Base-by-base conservation (phyloP, 768 basidiomycete species). In the Mycena sanguinolenta region DNA sequence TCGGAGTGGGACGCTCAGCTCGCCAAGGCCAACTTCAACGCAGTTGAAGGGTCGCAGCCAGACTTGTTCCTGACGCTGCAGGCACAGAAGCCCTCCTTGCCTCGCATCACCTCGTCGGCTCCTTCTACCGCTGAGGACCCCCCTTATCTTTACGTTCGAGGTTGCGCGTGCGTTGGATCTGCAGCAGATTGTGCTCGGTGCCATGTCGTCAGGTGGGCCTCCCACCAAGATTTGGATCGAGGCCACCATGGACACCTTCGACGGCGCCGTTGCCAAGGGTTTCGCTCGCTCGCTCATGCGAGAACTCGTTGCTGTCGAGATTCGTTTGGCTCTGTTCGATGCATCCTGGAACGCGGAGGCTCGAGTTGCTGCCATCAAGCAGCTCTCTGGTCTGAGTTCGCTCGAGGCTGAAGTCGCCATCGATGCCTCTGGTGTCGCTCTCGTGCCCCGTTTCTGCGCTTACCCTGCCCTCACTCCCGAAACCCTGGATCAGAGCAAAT, bases 231-330 rank as follows among this genome's bases (percentile, higher is more conserved):
- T 58, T 25, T 58, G 57, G 57, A 58, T 58, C 57, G 38, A 39
- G 9, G 4, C 57, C 6, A 39, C 38, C 7, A 27, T 17, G 23
- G 57, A 38, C 3, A 27, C 36, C 5, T 57, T 57, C 36, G 57
- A 58, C 4, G 57, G 36, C 14, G 57, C 36, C 2, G n/a, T 7
- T 25, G 57, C 57, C 57, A 39, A 23, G 6, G 57, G 57, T 13
- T 58, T 58, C 38, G 36, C 57, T 17, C 57, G 57, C 57, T 38
- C 57, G 2, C 57, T 58, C 23, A 58, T 38, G 57, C 36, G 57
- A 42, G 57, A 58, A 25, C 1, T 39, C 25, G 25, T 27, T 2
- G 36, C 36, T 16, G 36, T 38, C 23, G 38, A 38, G 4, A 39
- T 58, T 38, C 38, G 38, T 5, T 27, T 58, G 36, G 57, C 39